Evolutionary conservation across 768 basidiomycete genomes (phyloP).

Genomic region (Tricholoma terreum): DNA sequence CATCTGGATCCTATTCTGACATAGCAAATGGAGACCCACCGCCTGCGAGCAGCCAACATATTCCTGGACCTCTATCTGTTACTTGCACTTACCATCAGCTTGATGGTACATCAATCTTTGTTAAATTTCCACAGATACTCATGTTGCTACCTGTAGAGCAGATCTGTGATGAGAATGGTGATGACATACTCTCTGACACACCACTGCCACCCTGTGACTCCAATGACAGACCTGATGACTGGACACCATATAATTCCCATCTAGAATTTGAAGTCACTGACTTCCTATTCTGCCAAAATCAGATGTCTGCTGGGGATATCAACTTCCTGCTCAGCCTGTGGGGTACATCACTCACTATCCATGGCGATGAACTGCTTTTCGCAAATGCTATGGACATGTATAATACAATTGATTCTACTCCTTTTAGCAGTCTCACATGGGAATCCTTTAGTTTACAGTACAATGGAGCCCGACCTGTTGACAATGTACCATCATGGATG

Average conservation of each 20-base stretch:
- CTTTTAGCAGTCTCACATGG: not conserved
- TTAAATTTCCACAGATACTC: not conserved
- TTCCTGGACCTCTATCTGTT: not conserved
- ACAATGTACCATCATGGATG: constrained; percentile 15
- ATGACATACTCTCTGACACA: not conserved
- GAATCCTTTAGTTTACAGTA: constrained; percentile 3
- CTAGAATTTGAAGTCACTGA: constrained; percentile 8
- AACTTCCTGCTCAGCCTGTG: constrained; percentile 18
- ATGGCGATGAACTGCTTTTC: not conserved
- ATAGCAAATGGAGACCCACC: not conserved
- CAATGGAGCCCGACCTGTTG: not conserved
- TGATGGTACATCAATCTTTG: not conserved
- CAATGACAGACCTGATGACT: not conserved
- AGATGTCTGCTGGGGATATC: constrained; percentile 12
- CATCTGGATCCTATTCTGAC: not conserved
- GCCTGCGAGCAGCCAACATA: not conserved
- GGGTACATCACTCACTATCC: constrained; percentile 3
- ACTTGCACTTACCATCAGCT: not conserved
- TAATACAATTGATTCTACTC: constrained; percentile 1
- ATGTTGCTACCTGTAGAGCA: not conserved
- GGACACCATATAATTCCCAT: not conserved
- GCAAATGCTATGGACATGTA: not conserved
- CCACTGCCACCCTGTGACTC: not conserved
- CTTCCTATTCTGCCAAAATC: constrained; percentile 14
- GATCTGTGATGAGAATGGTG: not conserved